Evolutionary conservation across 208 protist genomes (phyloP), one percentile per base, ranked within the genome.

Genomic region (Trypanosomatidae sp.): DNA sequence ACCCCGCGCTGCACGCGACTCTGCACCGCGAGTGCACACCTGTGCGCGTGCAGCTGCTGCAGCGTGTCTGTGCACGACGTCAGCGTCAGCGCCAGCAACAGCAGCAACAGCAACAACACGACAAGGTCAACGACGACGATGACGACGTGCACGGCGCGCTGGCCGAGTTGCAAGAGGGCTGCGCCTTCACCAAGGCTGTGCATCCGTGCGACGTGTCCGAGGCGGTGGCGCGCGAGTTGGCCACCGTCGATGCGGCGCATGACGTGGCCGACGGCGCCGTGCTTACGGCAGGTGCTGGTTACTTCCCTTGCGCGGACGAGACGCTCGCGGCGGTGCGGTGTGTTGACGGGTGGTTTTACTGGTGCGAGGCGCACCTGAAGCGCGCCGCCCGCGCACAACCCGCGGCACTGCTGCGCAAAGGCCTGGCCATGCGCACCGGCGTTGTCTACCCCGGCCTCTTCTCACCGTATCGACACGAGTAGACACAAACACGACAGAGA

Each of bases 351-450:
- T 92, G 83, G 79, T 73, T 92, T 30, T 43, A 87, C 4, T 92
- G 78, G 76, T 53, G 45, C 27, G 56, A 71, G 28, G 79, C 68
- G 13, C 64, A 74, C 44, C 67, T 87, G 46, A 70, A 80, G 48
- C 75, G 54, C 33, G 24, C 71, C 0, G 43, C 66, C 28, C 56
- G 50, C 37, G 47, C 72, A 13, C 83, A 87, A 53, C 58, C 78
- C 19, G 73, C 67, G 1, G 43, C 53, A 21, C 58, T 86, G 42
- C 66, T 92, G n/a, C 65, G 83, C 7, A 85, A 86, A 51, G 83
- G 78, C 7, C 57, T 92, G 38, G 83, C 78, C 18, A 92, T 92
- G 77, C 85, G 84, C 45, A 71, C 47, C 1, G 83, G 83, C 18
- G 54, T 79, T 6, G 42, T 92, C 6, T 92, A 92, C 30, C 25